A percentile compares a stretch with the other conserved stretches of the same genome.
Evolutionary conservation across 164 flowering plant species (phyloP).

Genomic region (Pachysandra terminalis): DNA sequence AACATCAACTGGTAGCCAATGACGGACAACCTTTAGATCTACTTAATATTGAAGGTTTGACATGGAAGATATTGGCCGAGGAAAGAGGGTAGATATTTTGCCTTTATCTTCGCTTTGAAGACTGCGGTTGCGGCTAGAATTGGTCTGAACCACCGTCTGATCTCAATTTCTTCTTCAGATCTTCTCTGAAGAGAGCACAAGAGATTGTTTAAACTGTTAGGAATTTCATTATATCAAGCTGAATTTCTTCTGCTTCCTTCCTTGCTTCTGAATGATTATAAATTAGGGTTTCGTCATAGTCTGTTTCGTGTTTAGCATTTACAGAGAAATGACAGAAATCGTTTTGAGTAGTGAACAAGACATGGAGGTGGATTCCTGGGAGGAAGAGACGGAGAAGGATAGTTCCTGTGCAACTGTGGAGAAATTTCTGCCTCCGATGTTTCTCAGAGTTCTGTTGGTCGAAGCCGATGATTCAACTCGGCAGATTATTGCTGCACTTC

Average conservation of each 20-base stretch:
- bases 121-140: not conserved
- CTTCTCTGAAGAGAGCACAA: no score
- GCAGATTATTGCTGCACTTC: slow-evolving; percentile 74
- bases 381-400: slow-evolving; percentile 11
- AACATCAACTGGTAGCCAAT: not conserved
- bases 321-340: slow-evolving; percentile 25
- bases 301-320: not conserved
- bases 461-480: slow-evolving; percentile 83
- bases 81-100: not conserved
- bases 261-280: not conserved
- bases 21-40: not conserved
- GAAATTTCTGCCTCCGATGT: slow-evolving; percentile 51
- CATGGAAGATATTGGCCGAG: not conserved
- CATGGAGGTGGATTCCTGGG: slow-evolving; percentile 13
- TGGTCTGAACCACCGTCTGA: not conserved
- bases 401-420: slow-evolving; percentile 29
- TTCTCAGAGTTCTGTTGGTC: slow-evolving; percentile 62
- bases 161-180: not conserved
- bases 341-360: slow-evolving; percentile 21
- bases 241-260: no score
- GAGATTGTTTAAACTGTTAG: no score
- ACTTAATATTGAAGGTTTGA: not conserved
- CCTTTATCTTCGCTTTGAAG: not conserved
- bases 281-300: slow-evolving; percentile 2
- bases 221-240: no score